A percentile compares a stretch with the other conserved stretches of the same genome.
These are phyloP conservation scores for Scorias spongiosa DNA, from an alignment of 2,329 filamentous ascomycete genomes.

Conservation along the genomic window DNA sequence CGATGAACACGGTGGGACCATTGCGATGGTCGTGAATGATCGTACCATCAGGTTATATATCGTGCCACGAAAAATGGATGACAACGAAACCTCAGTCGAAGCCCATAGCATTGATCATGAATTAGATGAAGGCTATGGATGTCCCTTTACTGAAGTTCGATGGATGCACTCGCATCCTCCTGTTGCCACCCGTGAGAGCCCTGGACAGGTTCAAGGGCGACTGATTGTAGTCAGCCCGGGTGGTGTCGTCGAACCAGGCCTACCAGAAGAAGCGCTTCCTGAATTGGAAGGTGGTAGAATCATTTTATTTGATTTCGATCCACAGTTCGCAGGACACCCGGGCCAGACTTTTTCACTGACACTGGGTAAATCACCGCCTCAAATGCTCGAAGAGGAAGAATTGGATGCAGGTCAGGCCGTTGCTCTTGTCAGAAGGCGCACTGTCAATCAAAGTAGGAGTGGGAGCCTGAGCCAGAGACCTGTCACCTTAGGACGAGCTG, in stretches of 20 bases:
- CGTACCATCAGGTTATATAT: slow-evolving; percentile 22
- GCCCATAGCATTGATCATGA: slow-evolving; percentile 25
- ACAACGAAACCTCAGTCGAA: slow-evolving; percentile 16
- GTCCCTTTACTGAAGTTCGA: slow-evolving; percentile 20
- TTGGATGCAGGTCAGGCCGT: slow-evolving; percentile 20
- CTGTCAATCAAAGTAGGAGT: slow-evolving; percentile 19
- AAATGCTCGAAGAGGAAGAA: slow-evolving; percentile 19
- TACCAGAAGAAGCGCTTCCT: slow-evolving; percentile 17
- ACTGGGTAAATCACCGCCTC: slow-evolving; percentile 20
- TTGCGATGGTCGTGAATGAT: slow-evolving; percentile 25
- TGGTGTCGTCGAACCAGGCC: slow-evolving; percentile 14
- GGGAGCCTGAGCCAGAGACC: slow-evolving; percentile 18
- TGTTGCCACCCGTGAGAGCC: slow-evolving; percentile 11
- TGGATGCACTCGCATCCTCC: slow-evolving; percentile 20
- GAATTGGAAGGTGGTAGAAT: slow-evolving; percentile 23
- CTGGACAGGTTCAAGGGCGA: slow-evolving; percentile 17
- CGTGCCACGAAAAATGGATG: slow-evolving; percentile 15
- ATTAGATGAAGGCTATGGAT: slow-evolving; percentile 23
- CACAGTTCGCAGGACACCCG: slow-evolving; percentile 21
- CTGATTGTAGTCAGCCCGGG: slow-evolving; percentile 23
- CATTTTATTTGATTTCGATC: slow-evolving; percentile 21
- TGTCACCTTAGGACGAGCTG: slow-evolving; percentile 18
- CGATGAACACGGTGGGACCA: slow-evolving; percentile 21
- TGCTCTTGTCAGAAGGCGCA: slow-evolving; percentile 20
- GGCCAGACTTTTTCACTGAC: slow-evolving; percentile 21